phyloP scores from a whole-genome alignment of 176 grass and related monocot genomes.

The Oryza coarctata region DNA sequence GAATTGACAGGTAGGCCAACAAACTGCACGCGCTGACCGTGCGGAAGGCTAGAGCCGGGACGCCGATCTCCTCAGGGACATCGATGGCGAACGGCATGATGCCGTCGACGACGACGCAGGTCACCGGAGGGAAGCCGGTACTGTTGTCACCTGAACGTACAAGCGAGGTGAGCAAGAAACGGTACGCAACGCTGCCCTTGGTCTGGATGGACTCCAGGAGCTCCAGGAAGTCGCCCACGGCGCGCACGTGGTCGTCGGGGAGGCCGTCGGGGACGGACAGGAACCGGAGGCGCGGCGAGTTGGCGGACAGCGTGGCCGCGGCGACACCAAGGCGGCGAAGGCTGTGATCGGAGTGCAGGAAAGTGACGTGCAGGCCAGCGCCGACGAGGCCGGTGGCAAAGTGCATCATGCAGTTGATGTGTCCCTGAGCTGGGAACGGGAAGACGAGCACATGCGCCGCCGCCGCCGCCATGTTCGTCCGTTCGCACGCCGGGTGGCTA shows the following conservation, averaged over 20 bases:
- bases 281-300: slow-evolving; percentile 36
- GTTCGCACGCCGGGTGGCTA: too few relatives aligned
- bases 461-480: not conserved
- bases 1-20: slow-evolving; percentile 36
- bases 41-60: slow-evolving; percentile 48
- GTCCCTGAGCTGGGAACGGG: slow-evolving; percentile 49
- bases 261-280: slow-evolving; percentile 47
- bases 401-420: slow-evolving; percentile 51
- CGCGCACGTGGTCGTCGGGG: slow-evolving; percentile 35
- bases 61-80: slow-evolving; percentile 42
- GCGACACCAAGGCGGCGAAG: not conserved
- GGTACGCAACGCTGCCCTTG: slow-evolving; percentile 8
- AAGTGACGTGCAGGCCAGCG: slow-evolving; percentile 45
- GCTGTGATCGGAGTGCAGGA: slow-evolving; percentile 48
- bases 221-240: not conserved
- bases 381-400: slow-evolving; percentile 42
- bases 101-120: slow-evolving; percentile 49
- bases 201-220: slow-evolving; percentile 13
- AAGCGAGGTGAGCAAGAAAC: slow-evolving; percentile 19
- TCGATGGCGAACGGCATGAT: slow-evolving; percentile 28
- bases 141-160: not conserved
- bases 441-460: slow-evolving; percentile 44
- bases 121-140: slow-evolving; percentile 31
- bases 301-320: not conserved
- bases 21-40: slow-evolving; percentile 45